phyloP scores from a whole-genome alignment of 306 rosid species.

The Prunus fruticosa region DNA sequence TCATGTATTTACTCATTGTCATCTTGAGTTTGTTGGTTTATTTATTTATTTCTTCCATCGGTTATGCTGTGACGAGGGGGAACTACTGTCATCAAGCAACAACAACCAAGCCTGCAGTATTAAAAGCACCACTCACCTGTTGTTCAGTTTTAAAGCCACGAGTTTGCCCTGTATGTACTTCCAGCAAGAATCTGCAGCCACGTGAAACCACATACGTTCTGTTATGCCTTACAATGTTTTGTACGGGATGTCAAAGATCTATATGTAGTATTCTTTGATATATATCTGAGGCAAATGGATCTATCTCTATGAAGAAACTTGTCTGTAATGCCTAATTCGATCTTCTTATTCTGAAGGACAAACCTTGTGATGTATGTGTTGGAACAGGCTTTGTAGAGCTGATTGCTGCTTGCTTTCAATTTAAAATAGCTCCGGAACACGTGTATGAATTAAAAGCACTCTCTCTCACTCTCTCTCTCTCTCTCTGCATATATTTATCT shows the following conservation, averaged over 20 bases:
- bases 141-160: background rate
- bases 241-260: background rate
- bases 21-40: too few species aligned
- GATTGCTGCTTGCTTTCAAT: slow-evolving; percentile 38
- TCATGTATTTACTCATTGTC: too few species aligned
- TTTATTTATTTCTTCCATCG: too few species aligned
- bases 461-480: background rate
- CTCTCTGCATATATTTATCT: too few species aligned
- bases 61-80: too few species aligned
- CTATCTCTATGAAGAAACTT: background rate
- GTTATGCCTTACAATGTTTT: background rate
- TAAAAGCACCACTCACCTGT: background rate
- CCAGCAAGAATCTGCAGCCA: too few species aligned
- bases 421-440: slow-evolving; percentile 41
- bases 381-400: slow-evolving; percentile 14
- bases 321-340: background rate
- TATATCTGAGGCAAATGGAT: background rate
- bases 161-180: background rate
- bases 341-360: slow-evolving; percentile 39
- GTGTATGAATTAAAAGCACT: slow-evolving; percentile 30
- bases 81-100: background rate
- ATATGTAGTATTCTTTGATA: background rate
- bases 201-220: background rate
- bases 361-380: slow-evolving; percentile 56
- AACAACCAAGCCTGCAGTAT: background rate